Base-by-base conservation (phyloP, 129 eudicot species). In the Centella asiatica region DNA sequence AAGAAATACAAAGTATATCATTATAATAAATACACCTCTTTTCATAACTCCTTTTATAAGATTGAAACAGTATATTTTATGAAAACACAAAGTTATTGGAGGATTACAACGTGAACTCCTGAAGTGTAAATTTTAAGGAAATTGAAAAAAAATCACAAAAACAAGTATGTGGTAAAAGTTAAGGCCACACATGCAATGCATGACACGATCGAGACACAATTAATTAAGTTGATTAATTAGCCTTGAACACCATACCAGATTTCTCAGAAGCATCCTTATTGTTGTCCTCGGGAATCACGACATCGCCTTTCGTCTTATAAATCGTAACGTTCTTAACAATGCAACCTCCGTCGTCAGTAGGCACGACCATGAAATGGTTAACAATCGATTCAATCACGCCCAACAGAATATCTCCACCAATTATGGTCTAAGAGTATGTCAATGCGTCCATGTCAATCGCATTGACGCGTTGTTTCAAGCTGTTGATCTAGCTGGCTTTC, bases 241-340 rank as follows among this genome's bases (percentile, higher is more conserved):
- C n/a, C n/a, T n/a, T n/a, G n/a, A n/a, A n/a, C 5, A 59, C 34
- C 44, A 18, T 39, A 1, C 15, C 26, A 7, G 69, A 27, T 15
- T 40, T 54, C 20, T 67, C 71, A 7, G 47, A 40, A 22, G 54
- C 64, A 6, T 39, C 29, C 52, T 67, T 54, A 4, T 53, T 7
- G 29, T 54, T 20, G n/a, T 67, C 71, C 24, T 67, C 63, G 2
- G 62, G 46, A 22, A 67, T 14, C 54, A 54, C 45, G 9, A 20
- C 40, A 1, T 57, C 65, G 24, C 45, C 72, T 57, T 67, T 67
- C 31, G 42, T 55, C 42, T 67, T 13, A 28, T 67, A 55, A 9
- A n/a, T 67, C 26, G 45, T 56, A 13, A 28, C 40, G 44, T 67
- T 54, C 64, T 67, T 67, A 23, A 29, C 59, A 20, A 67, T 55